A percentile compares a stretch with the other conserved stretches of the same genome.
phyloP scores from a whole-genome alignment of 2,329 filamentous ascomycete species.

The Boeremia lycopersici region DNA sequence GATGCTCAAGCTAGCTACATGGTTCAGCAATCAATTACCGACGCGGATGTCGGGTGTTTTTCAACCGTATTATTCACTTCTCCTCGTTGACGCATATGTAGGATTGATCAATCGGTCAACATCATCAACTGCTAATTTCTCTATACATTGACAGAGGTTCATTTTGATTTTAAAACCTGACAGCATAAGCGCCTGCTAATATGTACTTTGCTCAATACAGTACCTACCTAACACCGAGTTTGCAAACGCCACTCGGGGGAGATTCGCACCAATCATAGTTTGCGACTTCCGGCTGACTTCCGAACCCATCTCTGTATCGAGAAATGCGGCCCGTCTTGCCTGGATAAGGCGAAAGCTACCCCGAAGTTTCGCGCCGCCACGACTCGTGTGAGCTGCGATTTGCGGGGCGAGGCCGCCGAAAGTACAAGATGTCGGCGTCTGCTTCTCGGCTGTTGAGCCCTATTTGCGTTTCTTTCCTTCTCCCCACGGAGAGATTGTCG shows the following conservation, averaged over 20 bases:
- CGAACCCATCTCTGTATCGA: conserved; percentile 10
- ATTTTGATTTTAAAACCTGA: too few species aligned
- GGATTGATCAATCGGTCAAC: not conserved
- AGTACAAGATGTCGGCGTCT: conserved; percentile 19
- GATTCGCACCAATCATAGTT: conserved; percentile 17
- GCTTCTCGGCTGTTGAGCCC: conserved; percentile 15
- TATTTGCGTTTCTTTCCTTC: not conserved
- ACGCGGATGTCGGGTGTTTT: not conserved
- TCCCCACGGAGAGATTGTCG: not conserved
- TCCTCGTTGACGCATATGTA: not conserved
- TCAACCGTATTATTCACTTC: too few species aligned
- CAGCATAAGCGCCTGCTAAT: too few species aligned
- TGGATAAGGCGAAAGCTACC: conserved; percentile 18
- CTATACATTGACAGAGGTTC: too few species aligned
- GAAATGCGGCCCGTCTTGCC: conserved; percentile 28
- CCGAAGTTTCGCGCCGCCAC: conserved; percentile 18
- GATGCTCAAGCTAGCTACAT: not conserved
- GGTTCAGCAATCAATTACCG: conserved; percentile 6
- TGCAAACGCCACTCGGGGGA: not conserved
- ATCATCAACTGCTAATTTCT: not conserved
- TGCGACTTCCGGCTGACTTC: conserved; percentile 11
- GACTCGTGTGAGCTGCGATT: conserved; percentile 8
- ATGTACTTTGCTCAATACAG: not conserved
- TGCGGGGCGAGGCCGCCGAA: conserved; percentile 1
- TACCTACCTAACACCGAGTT: not conserved